phyloP scores from a whole-genome alignment of 257 asterid genomes.

The Rhazya stricta region DNA sequence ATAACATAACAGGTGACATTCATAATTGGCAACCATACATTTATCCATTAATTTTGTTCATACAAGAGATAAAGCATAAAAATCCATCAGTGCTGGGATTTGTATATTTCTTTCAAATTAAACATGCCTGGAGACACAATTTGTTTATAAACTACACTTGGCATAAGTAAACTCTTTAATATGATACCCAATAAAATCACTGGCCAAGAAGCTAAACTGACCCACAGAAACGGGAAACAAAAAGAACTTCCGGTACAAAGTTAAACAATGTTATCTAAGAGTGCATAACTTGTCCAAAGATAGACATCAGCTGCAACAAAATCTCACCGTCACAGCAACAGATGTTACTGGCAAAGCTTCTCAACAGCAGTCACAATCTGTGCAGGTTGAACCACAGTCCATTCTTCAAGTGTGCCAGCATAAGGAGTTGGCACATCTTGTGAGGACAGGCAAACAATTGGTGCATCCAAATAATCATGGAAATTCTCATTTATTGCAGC shows the following conservation, averaged over 20 bases:
- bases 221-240: background rate
- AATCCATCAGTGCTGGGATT: background rate
- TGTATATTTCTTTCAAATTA: background rate
- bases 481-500: conserved; percentile 55
- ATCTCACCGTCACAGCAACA: background rate
- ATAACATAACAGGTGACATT: background rate
- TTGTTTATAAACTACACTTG: background rate
- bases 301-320: conserved; percentile 17
- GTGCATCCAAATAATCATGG: conserved; percentile 47
- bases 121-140: background rate
- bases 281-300: conserved; percentile 4
- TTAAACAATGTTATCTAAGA: conserved; percentile 12
- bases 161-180: background rate
- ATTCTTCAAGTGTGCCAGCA: conserved; percentile 46
- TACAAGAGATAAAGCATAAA: background rate
- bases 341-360: conserved; percentile 44
- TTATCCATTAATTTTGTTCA: background rate
- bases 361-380: conserved; percentile 52
- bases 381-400: conserved; percentile 55
- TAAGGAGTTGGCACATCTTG: conserved; percentile 59
- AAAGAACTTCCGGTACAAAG: conserved; percentile 12
- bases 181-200: conserved; percentile 1
- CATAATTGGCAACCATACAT: background rate
- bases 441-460: conserved; percentile 47
- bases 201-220: conserved; percentile 7